Evolutionary conservation across 352 stramenopile species (phyloP).

Genomic region (Thraustotheca clavata): DNA sequence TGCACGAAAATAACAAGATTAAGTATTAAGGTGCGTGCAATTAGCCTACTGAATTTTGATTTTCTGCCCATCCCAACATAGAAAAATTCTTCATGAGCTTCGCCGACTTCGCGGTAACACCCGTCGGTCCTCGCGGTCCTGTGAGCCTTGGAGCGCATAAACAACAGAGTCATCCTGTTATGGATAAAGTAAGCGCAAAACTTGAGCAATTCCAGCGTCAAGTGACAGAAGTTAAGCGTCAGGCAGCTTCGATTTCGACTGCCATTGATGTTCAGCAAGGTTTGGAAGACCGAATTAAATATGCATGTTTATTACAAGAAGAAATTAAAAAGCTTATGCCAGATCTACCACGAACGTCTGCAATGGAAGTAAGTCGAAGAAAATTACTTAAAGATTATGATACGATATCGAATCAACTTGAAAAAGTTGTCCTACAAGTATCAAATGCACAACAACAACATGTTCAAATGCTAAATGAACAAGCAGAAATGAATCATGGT

Average conservation of each 20-base stretch:
- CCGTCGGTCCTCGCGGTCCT: not conserved
- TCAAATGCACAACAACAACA: constrained; percentile 14
- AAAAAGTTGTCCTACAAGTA: constrained; percentile 55
- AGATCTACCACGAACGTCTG: constrained; percentile 44
- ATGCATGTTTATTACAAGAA: constrained; percentile 71
- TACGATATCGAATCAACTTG: constrained; percentile 58
- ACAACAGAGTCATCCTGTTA: not conserved
- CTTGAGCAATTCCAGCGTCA: constrained; percentile 80
- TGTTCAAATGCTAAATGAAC: not conserved
- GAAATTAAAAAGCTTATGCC: constrained; percentile 61
- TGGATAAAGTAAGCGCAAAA: constrained; percentile 30
- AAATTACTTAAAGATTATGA: constrained; percentile 82
- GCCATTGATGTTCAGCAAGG: constrained; percentile 46
- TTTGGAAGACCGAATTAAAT: constrained; percentile 75
- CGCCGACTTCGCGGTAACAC: constrained; percentile 9
- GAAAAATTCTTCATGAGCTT: constrained; percentile 17
- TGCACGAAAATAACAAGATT: too few relatives aligned
- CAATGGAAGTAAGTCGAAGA: constrained; percentile 61
- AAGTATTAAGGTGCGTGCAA: too few relatives aligned
- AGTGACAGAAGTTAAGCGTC: constrained; percentile 66
- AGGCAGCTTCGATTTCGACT: not conserved
- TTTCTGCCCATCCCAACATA: too few relatives aligned
- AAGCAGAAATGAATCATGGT: not conserved
- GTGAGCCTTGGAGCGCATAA: not conserved
- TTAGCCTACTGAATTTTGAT: too few relatives aligned